Percentiles rank a stretch among this genome's conserved stretches.
Conservation (phyloP, 1,139 yeast species). For the Candida sp. region DNA sequence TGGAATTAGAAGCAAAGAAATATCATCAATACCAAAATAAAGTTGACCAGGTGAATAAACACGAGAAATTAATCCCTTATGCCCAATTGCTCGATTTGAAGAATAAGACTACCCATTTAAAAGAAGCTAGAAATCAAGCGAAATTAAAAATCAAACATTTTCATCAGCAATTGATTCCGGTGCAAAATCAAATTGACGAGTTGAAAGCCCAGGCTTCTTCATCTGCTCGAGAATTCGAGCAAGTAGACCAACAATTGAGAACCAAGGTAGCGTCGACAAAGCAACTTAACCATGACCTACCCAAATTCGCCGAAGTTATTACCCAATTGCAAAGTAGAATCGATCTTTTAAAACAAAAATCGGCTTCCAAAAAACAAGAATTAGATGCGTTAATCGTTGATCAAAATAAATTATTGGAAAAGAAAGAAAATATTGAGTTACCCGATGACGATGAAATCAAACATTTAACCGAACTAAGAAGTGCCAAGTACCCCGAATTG, state of each 20-base stretch:
- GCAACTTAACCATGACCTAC: constrained; percentile 2
- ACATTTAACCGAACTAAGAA: constrained; percentile 10
- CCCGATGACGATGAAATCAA: constrained; percentile 16
- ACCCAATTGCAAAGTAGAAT: constrained; percentile 12
- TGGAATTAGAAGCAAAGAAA: constrained; percentile 38
- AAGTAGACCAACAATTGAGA: neutral
- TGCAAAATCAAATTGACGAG: constrained; percentile 14
- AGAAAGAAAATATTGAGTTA: constrained; percentile 10
- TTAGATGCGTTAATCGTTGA: constrained; percentile 16
- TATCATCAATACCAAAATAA: constrained; percentile 38
- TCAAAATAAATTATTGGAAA: constrained; percentile 11
- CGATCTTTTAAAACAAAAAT: constrained; percentile 15
- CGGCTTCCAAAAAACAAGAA: constrained; percentile 21
- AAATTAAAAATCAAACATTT: constrained; percentile 30
- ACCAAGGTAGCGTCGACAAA: constrained; percentile 8
- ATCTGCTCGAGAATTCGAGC: constrained; percentile 1
- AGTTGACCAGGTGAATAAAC: constrained; percentile 42
- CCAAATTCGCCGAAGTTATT: constrained; percentile 5
- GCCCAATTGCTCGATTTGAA: constrained; percentile 57
- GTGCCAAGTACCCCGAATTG: constrained; percentile 11
- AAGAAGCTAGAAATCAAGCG: constrained; percentile 39
- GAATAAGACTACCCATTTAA: constrained; percentile 35
- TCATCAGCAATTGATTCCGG: constrained; percentile 12
- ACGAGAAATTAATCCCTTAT: constrained; percentile 56
- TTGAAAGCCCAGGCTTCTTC: neutral